A percentile compares a stretch with the other conserved stretches of the same genome.
These are phyloP conservation scores for Aspergillus sp. DNA, from an alignment of 2,329 filamentous ascomycete species.

Conservation along the genomic window DNA sequence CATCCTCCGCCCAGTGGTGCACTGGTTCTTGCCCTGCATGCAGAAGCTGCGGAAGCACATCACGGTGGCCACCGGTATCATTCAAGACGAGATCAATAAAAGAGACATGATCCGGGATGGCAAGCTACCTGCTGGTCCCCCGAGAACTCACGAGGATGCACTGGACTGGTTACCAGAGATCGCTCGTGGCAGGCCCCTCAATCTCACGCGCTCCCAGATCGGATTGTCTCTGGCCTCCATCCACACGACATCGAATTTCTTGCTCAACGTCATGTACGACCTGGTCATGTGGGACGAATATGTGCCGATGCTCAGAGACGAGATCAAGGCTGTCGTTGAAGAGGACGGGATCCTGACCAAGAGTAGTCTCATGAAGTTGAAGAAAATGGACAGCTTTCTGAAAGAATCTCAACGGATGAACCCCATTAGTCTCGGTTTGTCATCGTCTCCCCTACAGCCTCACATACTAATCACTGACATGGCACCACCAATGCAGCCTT, in stretches of 20 bases:
- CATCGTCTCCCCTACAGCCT: neutral
- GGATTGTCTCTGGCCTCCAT: constrained; percentile 32
- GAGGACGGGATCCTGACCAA: constrained; percentile 40
- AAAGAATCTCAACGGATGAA: constrained; percentile 33
- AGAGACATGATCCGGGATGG: constrained; percentile 21
- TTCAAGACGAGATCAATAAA: constrained; percentile 27
- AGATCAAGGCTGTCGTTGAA: constrained; percentile 47
- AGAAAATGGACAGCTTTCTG: constrained; percentile 37
- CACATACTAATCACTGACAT: neutral
- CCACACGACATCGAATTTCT: constrained; percentile 33
- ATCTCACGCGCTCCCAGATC: constrained; percentile 24
- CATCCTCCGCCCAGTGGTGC: constrained; percentile 43
- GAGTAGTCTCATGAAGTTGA: constrained; percentile 33
- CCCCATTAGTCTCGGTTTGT: constrained; percentile 26
- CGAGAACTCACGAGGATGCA: constrained; percentile 21
- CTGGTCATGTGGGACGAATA: constrained; percentile 53
- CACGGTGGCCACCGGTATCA: constrained; percentile 36
- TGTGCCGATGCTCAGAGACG: constrained; percentile 52
- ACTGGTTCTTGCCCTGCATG: constrained; percentile 47
- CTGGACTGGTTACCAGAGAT: constrained; percentile 31
- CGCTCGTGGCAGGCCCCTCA: constrained; percentile 11
- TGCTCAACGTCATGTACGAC: constrained; percentile 54
- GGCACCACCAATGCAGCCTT: constrained; percentile 13
- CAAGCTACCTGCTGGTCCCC: constrained; percentile 17
- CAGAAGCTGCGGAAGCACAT: constrained; percentile 40